Evolutionary conservation across 2,329 filamentous ascomycete species (phyloP).

Genomic region (Teratosphaeria pseudoeucalypti): DNA sequence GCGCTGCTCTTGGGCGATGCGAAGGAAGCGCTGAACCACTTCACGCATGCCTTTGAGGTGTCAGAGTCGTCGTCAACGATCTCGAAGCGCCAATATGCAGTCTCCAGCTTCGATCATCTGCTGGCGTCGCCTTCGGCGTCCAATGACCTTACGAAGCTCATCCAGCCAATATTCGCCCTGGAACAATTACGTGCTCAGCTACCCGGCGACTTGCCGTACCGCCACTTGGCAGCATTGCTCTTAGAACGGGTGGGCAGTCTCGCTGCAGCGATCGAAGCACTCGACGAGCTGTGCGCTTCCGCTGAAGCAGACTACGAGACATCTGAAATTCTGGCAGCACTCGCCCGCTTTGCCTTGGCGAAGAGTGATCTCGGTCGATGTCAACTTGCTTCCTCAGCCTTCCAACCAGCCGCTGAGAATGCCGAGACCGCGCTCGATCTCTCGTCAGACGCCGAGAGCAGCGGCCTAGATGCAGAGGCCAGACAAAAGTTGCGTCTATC

Average conservation of each 20-base stretch:
- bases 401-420: slow-evolving; percentile 61
- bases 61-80: slow-evolving; percentile 64
- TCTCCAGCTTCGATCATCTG: slow-evolving; percentile 74
- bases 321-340: slow-evolving; percentile 62
- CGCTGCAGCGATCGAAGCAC: slow-evolving; percentile 48
- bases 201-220: slow-evolving; percentile 59
- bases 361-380: slow-evolving; percentile 82
- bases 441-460: slow-evolving; percentile 56
- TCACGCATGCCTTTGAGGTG: slow-evolving; percentile 91
- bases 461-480: slow-evolving; percentile 53
- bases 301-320: slow-evolving; percentile 77
- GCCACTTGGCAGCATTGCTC: slow-evolving; percentile 70
- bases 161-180: slow-evolving; percentile 82
- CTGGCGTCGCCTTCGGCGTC: slow-evolving; percentile 44
- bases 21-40: slow-evolving; percentile 71
- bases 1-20: slow-evolving; percentile 65
- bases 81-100: slow-evolving; percentile 67
- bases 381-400: slow-evolving; percentile 59
- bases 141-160: slow-evolving; percentile 50
- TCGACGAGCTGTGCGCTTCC: slow-evolving; percentile 56
- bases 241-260: slow-evolving; percentile 69
- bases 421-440: slow-evolving; percentile 73
- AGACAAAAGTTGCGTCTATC: slow-evolving; percentile 66
- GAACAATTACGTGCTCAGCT: slow-evolving; percentile 66
- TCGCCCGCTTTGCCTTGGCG: slow-evolving; percentile 68